Evolutionary conservation across 768 basidiomycete genomes (phyloP).

Genomic region (Harrya chromipes): DNA sequence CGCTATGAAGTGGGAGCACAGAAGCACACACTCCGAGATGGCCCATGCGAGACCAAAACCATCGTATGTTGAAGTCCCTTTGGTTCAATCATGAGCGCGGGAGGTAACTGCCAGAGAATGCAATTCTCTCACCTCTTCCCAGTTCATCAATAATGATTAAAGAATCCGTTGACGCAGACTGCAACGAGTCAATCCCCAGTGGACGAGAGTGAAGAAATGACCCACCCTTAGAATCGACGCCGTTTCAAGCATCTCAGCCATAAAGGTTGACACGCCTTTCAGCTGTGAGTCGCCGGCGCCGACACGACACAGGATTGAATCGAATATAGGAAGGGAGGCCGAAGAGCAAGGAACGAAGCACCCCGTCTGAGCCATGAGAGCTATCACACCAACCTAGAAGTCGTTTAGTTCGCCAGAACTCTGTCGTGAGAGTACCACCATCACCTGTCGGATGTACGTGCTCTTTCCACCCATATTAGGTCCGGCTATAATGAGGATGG

Average conservation of each 20-base stretch:
- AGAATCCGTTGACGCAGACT: constrained; percentile 92
- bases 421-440: background rate
- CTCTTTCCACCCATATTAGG: constrained; percentile 99
- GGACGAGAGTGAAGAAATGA: constrained; percentile 4
- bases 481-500: constrained; percentile 72
- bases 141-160: constrained; percentile 98
- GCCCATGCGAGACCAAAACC: constrained; percentile 99
- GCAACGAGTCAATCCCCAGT: background rate
- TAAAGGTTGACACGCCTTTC: constrained; percentile 97
- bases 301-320: constrained; percentile 92
- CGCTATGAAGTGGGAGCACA: too few species aligned
- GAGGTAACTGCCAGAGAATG: background rate
- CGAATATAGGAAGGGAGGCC: constrained; percentile 88
- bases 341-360: constrained; percentile 92
- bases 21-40: constrained; percentile 79
- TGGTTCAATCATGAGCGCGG: constrained; percentile 8
- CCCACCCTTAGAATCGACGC: constrained; percentile 87
- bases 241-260: constrained; percentile 99
- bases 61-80: constrained; percentile 94
- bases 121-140: constrained; percentile 60
- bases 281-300: constrained; percentile 97
- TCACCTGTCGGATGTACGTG: constrained; percentile 89
- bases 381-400: constrained; percentile 84
- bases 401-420: background rate
- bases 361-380: constrained; percentile 93